A percentile compares a stretch with the other conserved stretches of the same genome.
phyloP scores from a whole-genome alignment of 2,329 filamentous ascomycete genomes.

The Trichophyton rubrum region DNA sequence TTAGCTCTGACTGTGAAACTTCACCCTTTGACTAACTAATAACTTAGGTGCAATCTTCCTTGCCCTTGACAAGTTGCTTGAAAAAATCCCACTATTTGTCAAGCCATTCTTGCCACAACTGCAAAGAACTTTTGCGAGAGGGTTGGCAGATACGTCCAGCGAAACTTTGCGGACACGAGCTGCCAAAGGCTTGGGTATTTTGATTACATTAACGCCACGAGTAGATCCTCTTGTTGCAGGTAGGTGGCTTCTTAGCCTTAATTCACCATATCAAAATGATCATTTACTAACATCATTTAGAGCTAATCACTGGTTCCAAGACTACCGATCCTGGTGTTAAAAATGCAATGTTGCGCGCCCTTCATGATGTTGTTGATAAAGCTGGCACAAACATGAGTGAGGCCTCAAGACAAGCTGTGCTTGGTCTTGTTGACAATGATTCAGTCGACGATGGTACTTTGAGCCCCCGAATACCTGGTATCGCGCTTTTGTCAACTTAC shows the following conservation, averaged over 20 bases:
- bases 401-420: constrained; percentile 68
- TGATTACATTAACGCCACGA: constrained; percentile 90
- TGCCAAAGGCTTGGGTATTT: constrained; percentile 81
- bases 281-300: constrained; percentile 30
- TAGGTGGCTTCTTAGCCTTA: constrained; percentile 15
- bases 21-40: constrained; percentile 15
- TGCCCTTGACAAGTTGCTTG: constrained; percentile 85
- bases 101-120: constrained; percentile 96
- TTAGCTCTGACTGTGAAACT: not conserved
- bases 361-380: constrained; percentile 94
- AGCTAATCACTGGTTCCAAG: constrained; percentile 91
- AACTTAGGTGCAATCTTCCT: constrained; percentile 68
- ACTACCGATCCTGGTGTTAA: constrained; percentile 76
- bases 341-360: constrained; percentile 90
- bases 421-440: constrained; percentile 79
- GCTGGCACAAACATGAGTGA: constrained; percentile 93
- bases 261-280: not conserved
- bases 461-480: constrained; percentile 14
- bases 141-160: constrained; percentile 82
- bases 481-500: not conserved
- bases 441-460: constrained; percentile 56
- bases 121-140: constrained; percentile 93
- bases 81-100: constrained; percentile 90
- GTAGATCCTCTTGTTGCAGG: constrained; percentile 79
- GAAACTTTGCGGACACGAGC: constrained; percentile 77